Base-by-base conservation (phyloP, 208 protist genomes). In the Entamoeba histolytica region DNA sequence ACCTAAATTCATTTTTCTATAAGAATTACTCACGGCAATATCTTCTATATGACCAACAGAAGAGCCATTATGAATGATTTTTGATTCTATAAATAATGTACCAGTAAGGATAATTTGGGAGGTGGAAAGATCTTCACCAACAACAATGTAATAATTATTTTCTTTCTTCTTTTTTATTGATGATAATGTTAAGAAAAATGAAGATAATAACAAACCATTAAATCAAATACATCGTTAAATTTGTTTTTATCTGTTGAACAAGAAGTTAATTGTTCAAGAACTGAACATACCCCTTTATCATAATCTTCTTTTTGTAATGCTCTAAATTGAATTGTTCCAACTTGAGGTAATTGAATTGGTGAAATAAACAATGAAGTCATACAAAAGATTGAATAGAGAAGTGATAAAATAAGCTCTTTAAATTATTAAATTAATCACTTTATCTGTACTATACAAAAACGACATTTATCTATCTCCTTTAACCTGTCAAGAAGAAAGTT, bases 21-120 rank as follows among this genome's bases (percentile, higher is more conserved):
- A 94, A 4, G 28, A 15, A 12, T 15, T 12, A 39, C 6, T 23
- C 10, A 87, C 57, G 47, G 93, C 93, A 5, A 94, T 91, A 61
- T 94, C 93, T 61, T 94, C 93, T 73, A 94, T 94, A 92, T 94
- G 93, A 35, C 93, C 93, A 23, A 94, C 93, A 28, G 5, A 15
- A 19, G 44, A 39, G 39, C 91, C 55, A 8, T 35, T 10, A 93
- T 94, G 93, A 49, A 94, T 94, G 5, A 94, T 44, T 69, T 94
- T 94, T 17, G 4, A 23, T 93, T 94, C 93, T 28, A 94, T 19
- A 23, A 94, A 44, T 47, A 94, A 5, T 10, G 93, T 92, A 8
- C 87, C 93, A 44, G 4, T n/a, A 15, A 10, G 7, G 1, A 93
- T 49, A 4, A 94, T 57, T 78, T 93, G 28, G 5, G 5, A 6